These are phyloP conservation scores for Sclerotinia sclerotiorum DNA, from an alignment of 2,329 filamentous ascomycete genomes.

Conservation along the genomic window DNA sequence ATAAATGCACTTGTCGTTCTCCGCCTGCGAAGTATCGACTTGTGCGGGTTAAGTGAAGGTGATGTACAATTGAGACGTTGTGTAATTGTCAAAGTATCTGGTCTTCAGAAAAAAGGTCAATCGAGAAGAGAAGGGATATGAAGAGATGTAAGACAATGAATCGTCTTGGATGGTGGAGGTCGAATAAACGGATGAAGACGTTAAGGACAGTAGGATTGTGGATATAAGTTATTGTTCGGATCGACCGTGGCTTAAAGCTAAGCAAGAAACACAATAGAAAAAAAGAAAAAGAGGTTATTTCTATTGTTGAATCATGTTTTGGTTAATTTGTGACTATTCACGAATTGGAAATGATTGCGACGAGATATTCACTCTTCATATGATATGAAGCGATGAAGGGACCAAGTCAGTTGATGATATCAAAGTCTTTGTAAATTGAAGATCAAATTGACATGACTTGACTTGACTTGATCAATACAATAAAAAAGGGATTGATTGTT, in stretches of 20 bases:
- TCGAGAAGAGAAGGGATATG: neutral
- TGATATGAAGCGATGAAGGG: slow-evolving; percentile 2
- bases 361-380: neutral
- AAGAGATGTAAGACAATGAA: slow-evolving; percentile 4
- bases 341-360: neutral
- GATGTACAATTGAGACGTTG: slow-evolving; percentile 7
- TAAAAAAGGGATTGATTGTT: neutral
- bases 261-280: slow-evolving; percentile 13
- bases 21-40: slow-evolving; percentile 53
- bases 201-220: slow-evolving; percentile 6
- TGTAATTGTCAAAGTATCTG: neutral
- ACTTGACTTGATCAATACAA: neutral
- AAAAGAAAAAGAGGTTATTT: neutral
- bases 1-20: slow-evolving; percentile 47
- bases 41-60: slow-evolving; percentile 34
- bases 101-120: neutral
- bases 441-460: slow-evolving; percentile 5
- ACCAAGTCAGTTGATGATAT: neutral
- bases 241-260: slow-evolving; percentile 10
- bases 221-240: neutral
- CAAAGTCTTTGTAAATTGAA: neutral
- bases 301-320: slow-evolving; percentile 14
- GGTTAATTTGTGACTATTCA: slow-evolving; percentile 4
- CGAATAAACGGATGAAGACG: neutral
- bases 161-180: neutral